Conservation (phyloP, 441 rosid species). For the Gossypium schwendimanii region DNA sequence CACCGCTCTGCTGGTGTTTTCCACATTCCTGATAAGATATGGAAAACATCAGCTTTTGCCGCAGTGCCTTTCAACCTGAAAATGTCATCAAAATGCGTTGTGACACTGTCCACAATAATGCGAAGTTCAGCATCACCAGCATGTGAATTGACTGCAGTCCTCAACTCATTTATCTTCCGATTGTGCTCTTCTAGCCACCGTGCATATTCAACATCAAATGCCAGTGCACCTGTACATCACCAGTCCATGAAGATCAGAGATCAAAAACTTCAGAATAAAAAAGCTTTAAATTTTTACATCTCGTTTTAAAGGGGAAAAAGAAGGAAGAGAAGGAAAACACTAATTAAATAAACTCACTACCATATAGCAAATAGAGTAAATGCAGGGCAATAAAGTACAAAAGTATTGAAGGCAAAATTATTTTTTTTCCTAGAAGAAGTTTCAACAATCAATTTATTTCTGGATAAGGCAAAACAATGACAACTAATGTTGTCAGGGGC, state of each 20-base stretch:
- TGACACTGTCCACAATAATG: constrained; percentile 54
- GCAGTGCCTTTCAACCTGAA: constrained; percentile 72
- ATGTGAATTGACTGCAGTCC: constrained; percentile 78
- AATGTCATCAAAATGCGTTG: constrained; percentile 64
- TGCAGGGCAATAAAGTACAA: not conserved
- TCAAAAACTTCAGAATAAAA: constrained; percentile 3
- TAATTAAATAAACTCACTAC: not conserved
- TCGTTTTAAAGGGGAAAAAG: not conserved
- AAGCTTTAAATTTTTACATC: not conserved
- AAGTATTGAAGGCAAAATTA: not conserved
- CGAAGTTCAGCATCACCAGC: constrained; percentile 80
- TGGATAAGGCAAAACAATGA: not conserved
- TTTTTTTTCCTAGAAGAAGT: not conserved
- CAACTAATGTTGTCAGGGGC: too few species aligned
- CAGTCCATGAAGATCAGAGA: constrained; percentile 10
- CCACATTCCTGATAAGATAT: constrained; percentile 92
- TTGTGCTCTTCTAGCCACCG: constrained; percentile 90
- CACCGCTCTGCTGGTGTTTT: constrained; percentile 94
- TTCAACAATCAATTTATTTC: not conserved
- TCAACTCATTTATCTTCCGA: constrained; percentile 60
- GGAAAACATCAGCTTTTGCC: constrained; percentile 88
- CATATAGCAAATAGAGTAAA: not conserved
- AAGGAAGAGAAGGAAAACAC: not conserved
- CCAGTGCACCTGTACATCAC: constrained; percentile 59
- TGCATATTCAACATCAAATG: constrained; percentile 78